Percentiles rank a stretch among this genome's conserved stretches.
These are phyloP conservation scores for Nemophila menziesii DNA, from an alignment of 257 asterid species.

Conservation along the genomic window DNA sequence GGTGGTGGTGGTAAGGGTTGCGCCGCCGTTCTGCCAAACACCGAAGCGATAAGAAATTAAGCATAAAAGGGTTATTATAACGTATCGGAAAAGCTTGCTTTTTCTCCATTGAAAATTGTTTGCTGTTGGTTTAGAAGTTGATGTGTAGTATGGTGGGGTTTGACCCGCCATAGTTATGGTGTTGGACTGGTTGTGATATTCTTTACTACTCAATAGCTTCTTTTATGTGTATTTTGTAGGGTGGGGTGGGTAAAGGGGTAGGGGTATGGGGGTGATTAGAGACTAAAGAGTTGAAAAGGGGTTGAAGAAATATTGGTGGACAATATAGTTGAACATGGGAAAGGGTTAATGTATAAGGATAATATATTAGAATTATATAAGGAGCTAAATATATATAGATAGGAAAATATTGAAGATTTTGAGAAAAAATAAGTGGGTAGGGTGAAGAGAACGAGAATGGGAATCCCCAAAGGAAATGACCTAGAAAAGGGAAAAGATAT, in stretches of 20 bases:
- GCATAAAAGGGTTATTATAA: slow-evolving; percentile 35
- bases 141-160: slow-evolving; percentile 45
- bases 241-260: neutral
- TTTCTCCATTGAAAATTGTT: slow-evolving; percentile 19
- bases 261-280: too few species aligned
- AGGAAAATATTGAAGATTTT: neutral
- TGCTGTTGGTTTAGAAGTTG: slow-evolving; percentile 38
- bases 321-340: slow-evolving; percentile 14
- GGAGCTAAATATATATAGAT: too few species aligned
- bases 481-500: neutral
- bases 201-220: too few species aligned
- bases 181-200: neutral
- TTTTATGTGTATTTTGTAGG: neutral
- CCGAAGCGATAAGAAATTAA: slow-evolving; percentile 54
- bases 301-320: slow-evolving; percentile 12
- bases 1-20: slow-evolving; percentile 10
- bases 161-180: slow-evolving; percentile 38
- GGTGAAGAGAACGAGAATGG: neutral
- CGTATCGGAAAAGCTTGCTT: slow-evolving; percentile 27
- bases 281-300: slow-evolving; percentile 9
- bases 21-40: slow-evolving; percentile 36
- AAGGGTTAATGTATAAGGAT: neutral
- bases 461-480: neutral
- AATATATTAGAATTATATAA: too few species aligned
- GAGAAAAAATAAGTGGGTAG: neutral